A percentile compares a stretch with the other conserved stretches of the same genome.
Evolutionary conservation across 73 alveolate species (phyloP).

Genomic region (Symbiodinium pilosum): DNA sequence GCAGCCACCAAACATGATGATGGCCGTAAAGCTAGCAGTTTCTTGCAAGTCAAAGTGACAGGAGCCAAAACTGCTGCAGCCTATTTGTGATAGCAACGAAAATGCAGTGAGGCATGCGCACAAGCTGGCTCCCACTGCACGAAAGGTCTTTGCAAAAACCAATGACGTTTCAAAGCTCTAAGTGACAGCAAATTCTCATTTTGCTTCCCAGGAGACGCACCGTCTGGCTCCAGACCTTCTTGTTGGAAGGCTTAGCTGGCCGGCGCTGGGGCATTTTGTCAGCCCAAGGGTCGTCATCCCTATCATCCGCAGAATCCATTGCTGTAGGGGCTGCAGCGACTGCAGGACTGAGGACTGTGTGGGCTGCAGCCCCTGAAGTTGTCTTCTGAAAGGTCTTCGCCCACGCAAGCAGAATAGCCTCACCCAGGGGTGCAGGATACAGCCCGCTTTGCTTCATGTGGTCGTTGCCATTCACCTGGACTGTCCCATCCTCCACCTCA

Average conservation of each 20-base stretch:
- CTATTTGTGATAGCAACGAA: too few species aligned
- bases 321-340: background rate
- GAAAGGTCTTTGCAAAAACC: too few species aligned
- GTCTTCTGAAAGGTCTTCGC: background rate
- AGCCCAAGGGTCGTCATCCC: background rate
- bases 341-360: too few species aligned
- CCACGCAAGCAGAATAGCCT: constrained; percentile 1
- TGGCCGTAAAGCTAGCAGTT: too few species aligned
- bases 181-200: too few species aligned
- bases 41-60: too few species aligned
- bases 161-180: too few species aligned
- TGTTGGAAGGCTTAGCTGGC: background rate
- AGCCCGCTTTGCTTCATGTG: background rate
- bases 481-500: background rate
- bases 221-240: background rate
- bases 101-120: too few species aligned
- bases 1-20: background rate
- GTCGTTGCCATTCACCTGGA: background rate
- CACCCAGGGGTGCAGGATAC: background rate
- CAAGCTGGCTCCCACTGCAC: too few species aligned
- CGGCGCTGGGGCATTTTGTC: background rate
- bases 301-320: background rate
- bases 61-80: too few species aligned
- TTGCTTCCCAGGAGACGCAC: too few species aligned
- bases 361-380: too few species aligned